Percentiles rank a stretch among this genome's conserved stretches.
phyloP scores from a whole-genome alignment of 371 early-diverging fungal genomes.

The Amoeboaphelidium occidentale region DNA sequence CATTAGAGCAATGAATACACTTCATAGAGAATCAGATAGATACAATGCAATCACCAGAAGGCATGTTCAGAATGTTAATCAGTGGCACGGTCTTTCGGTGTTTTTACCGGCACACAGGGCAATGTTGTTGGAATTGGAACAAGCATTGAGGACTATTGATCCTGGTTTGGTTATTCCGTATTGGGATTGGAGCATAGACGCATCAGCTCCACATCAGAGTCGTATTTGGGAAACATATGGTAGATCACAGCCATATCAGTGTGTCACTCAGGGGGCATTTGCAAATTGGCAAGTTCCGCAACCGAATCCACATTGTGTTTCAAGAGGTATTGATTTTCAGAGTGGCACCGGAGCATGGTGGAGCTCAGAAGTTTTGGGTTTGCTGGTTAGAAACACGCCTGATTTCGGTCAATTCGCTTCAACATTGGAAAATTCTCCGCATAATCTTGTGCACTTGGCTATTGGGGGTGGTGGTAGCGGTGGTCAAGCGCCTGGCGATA shows the following conservation, averaged over 20 bases:
- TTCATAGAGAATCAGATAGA: too few species aligned
- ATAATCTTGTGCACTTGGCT: conserved; percentile 18
- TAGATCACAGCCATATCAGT: too few species aligned
- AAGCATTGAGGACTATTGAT: conserved; percentile 12
- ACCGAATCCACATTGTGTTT: too few species aligned
- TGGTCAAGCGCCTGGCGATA: conserved; percentile 14
- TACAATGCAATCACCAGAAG: not conserved
- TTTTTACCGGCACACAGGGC: conserved; percentile 21
- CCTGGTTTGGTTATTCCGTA: conserved; percentile 19
- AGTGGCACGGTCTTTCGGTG: conserved; percentile 26
- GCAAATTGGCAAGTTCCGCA: too few species aligned
- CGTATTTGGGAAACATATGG: not conserved
- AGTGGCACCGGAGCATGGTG: conserved; percentile 9
- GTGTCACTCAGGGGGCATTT: too few species aligned
- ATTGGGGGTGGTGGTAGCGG: too few species aligned
- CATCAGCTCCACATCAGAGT: conserved; percentile 3
- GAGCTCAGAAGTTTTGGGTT: conserved; percentile 10
- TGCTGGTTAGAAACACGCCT: conserved; percentile 11
- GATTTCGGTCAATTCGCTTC: conserved; percentile 14
- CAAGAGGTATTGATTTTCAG: conserved; percentile 1
- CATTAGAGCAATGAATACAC: too few species aligned
- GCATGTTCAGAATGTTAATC: not conserved
- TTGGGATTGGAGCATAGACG: conserved; percentile 23
- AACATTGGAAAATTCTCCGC: conserved; percentile 18
- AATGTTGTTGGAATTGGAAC: conserved; percentile 11